Evolutionary conservation across 73 alveolate species (phyloP).

Genomic region (Diophrys sp.): DNA sequence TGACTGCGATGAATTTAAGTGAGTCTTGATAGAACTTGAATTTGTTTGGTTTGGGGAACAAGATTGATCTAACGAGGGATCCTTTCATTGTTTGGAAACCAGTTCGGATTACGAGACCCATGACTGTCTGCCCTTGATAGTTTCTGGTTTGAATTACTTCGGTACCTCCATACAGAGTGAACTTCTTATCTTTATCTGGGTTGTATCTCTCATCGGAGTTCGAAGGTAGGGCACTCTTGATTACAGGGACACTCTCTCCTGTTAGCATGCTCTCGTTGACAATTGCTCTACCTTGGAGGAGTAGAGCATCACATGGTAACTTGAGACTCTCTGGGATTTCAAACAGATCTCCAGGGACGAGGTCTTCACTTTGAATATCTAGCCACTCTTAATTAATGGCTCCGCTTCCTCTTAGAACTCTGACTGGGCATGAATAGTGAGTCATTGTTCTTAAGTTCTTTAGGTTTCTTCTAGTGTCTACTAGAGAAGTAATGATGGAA

Average conservation of each 20-base stretch:
- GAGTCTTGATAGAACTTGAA: conserved; percentile 72
- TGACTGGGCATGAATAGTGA: conserved; percentile 63
- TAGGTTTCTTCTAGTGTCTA: conserved; percentile 79
- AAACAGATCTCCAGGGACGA: conserved; percentile 96
- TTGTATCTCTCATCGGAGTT: conserved; percentile 53
- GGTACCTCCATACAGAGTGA: conserved; percentile 65
- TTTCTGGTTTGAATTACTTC: conserved; percentile 62
- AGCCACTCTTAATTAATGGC: conserved; percentile 5
- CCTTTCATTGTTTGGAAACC: conserved; percentile 75
- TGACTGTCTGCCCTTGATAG: conserved; percentile 46
- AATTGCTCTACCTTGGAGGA: conserved; percentile 81
- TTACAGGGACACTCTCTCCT: conserved; percentile 93
- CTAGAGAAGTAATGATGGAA: conserved; percentile 67
- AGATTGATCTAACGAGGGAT: conserved; percentile 59
- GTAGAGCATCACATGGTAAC: conserved; percentile 90
- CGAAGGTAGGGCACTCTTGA: conserved; percentile 77
- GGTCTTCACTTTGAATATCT: conserved; percentile 53
- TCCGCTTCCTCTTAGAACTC: conserved; percentile 56
- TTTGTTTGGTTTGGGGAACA: conserved; percentile 68
- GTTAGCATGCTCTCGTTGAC: conserved; percentile 93
- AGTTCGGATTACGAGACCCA: conserved; percentile 73
- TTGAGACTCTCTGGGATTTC: conserved; percentile 72
- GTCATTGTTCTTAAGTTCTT: conserved; percentile 86
- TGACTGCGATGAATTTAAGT: conserved; percentile 59
- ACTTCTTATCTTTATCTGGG: conserved; percentile 46